A percentile compares a stretch with the other conserved stretches of the same genome.
These are phyloP conservation scores for Rhinocladiella similis DNA, from an alignment of 2,329 filamentous ascomycete genomes.

Conservation along the genomic window DNA sequence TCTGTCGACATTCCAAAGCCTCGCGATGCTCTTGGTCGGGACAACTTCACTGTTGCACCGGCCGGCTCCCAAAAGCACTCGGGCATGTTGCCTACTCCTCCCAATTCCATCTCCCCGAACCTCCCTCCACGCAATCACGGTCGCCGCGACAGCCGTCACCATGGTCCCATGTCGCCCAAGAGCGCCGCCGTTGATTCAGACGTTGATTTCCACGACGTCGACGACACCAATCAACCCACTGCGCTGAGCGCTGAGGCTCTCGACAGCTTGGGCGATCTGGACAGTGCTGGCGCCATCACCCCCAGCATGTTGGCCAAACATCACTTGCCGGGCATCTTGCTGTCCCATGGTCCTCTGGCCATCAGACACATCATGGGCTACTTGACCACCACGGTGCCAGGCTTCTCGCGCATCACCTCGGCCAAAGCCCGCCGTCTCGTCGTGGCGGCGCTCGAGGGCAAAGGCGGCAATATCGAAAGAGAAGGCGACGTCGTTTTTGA, in stretches of 20 bases:
- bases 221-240: slow-evolving; percentile 49
- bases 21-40: slow-evolving; percentile 38
- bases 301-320: slow-evolving; percentile 81
- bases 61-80: slow-evolving; percentile 26
- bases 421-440: slow-evolving; percentile 87
- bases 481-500: slow-evolving; percentile 69
- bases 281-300: slow-evolving; percentile 80
- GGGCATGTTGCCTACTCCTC: slow-evolving; percentile 75
- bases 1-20: slow-evolving; percentile 51
- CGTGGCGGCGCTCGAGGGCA: slow-evolving; percentile 86
- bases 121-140: slow-evolving; percentile 70
- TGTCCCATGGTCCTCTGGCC: slow-evolving; percentile 84
- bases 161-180: slow-evolving; percentile 41
- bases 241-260: slow-evolving; percentile 45
- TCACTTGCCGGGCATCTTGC: slow-evolving; percentile 85
- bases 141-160: slow-evolving; percentile 62
- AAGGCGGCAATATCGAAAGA: slow-evolving; percentile 56
- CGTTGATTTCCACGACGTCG: slow-evolving; percentile 75
- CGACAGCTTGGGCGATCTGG: slow-evolving; percentile 57
- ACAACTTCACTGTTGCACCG: slow-evolving; percentile 38
- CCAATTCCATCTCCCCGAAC: slow-evolving; percentile 90
- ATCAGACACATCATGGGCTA: slow-evolving; percentile 96
- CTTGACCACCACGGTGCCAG: slow-evolving; percentile 87
- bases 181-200: slow-evolving; percentile 72
- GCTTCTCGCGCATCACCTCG: slow-evolving; percentile 80